phyloP scores from a whole-genome alignment of 768 basidiomycete species.

The Hysterangium stoloniferum region DNA sequence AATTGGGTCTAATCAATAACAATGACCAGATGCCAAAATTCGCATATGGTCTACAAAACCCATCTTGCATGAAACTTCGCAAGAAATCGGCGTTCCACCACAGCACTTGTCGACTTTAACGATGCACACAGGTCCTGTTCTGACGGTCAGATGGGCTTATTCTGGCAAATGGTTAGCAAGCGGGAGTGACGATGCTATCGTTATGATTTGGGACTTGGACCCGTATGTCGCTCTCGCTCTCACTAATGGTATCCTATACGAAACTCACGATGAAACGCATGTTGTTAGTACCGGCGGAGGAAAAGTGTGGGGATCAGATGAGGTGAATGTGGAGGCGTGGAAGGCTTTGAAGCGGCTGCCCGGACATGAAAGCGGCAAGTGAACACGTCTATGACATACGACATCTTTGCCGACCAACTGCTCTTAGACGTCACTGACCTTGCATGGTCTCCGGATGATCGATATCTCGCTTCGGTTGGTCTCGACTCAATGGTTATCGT shows the following conservation, averaged over 20 bases:
- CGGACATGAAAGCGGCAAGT: conserved; percentile 88
- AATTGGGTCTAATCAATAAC: conserved; percentile 9
- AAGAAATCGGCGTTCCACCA: conserved; percentile 65
- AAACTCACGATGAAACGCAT: neutral
- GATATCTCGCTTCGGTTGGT: conserved; percentile 89
- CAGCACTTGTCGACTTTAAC: conserved; percentile 86
- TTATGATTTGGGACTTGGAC: conserved; percentile 96
- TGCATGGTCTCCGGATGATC: conserved; percentile 90
- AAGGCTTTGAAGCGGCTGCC: conserved; percentile 87
- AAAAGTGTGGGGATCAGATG: conserved; percentile 90
- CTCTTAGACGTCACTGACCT: conserved; percentile 83
- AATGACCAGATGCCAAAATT: conserved; percentile 68
- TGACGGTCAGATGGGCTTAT: conserved; percentile 89
- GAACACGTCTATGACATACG: neutral
- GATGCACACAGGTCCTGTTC: conserved; percentile 90
- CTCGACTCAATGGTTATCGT: conserved; percentile 86
- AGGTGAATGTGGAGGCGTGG: conserved; percentile 96
- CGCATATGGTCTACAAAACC: conserved; percentile 97
- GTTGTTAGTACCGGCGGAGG: conserved; percentile 60
- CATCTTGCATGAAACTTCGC: conserved; percentile 69
- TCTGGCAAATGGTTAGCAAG: conserved; percentile 91
- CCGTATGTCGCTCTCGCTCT: conserved; percentile 54
- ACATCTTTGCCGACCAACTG: conserved; percentile 10
- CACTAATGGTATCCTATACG: neutral
- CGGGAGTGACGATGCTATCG: conserved; percentile 91